phyloP scores from a whole-genome alignment of 1,139 yeast species.

The Wickerhamomyces sp. region DNA sequence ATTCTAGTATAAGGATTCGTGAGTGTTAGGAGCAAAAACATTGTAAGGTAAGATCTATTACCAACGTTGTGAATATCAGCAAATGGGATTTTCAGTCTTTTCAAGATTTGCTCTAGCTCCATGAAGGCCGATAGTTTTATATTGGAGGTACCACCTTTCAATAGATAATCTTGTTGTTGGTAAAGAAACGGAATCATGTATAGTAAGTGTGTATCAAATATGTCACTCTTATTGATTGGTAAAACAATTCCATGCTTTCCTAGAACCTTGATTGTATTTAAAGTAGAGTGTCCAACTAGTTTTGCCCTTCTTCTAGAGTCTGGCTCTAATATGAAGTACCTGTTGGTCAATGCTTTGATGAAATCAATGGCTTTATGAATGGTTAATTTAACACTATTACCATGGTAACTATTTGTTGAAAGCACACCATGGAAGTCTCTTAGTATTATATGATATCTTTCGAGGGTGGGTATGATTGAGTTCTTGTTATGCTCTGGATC shows the following conservation, averaged over 20 bases:
- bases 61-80: constrained; percentile 69
- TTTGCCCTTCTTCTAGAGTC: not conserved
- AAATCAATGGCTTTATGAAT: constrained; percentile 34
- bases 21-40: constrained; percentile 24
- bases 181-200: constrained; percentile 11
- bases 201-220: constrained; percentile 9
- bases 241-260: constrained; percentile 39
- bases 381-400: constrained; percentile 43
- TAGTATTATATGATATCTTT: constrained; percentile 50
- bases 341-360: constrained; percentile 36
- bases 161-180: not conserved
- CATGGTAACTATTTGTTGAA: constrained; percentile 55
- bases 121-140: constrained; percentile 3
- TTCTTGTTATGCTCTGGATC: constrained; percentile 39
- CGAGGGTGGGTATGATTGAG: constrained; percentile 38
- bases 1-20: constrained; percentile 15
- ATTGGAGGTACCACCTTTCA: not conserved
- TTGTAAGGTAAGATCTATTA: constrained; percentile 68
- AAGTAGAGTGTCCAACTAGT: constrained; percentile 63
- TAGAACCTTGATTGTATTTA: constrained; percentile 52
- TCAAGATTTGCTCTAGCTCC: constrained; percentile 50
- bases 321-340: constrained; percentile 27
- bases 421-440: constrained; percentile 38
- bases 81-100: constrained; percentile 50
- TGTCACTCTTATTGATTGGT: constrained; percentile 28